A percentile compares a stretch with the other conserved stretches of the same genome.
Evolutionary conservation across 2,329 filamentous ascomycete species (phyloP).

Genomic region (Paramyrothecium sp.): DNA sequence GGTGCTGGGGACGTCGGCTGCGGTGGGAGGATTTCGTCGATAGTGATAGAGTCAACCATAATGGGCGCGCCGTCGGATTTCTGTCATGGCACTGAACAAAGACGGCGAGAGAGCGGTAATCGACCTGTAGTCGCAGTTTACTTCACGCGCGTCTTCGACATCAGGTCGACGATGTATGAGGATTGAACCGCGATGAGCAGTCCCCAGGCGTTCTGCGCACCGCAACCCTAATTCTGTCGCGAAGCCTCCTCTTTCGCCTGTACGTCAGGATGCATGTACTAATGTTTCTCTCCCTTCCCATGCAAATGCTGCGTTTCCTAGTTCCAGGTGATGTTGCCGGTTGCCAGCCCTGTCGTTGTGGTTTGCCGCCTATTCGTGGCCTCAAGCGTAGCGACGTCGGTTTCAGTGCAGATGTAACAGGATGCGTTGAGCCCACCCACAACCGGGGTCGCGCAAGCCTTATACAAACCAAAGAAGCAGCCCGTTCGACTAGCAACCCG

Average conservation of each 20-base stretch:
- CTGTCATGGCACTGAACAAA: constrained; percentile 13
- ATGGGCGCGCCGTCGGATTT: constrained; percentile 2
- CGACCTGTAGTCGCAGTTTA: constrained; percentile 18
- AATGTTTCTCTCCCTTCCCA: not conserved
- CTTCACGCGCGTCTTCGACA: not conserved
- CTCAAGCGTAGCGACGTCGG: too few species aligned
- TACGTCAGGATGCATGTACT: not conserved
- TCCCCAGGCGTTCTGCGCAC: constrained; percentile 5
- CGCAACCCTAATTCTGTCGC: not conserved
- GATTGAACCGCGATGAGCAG: constrained; percentile 9
- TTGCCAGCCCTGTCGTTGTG: too few species aligned
- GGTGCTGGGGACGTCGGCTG: constrained; percentile 29
- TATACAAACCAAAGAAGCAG: too few species aligned
- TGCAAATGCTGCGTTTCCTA: not conserved
- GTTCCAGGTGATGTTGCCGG: too few species aligned
- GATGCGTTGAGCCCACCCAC: too few species aligned
- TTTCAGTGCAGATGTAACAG: too few species aligned
- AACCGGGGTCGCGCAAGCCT: too few species aligned
- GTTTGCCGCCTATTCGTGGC: too few species aligned
- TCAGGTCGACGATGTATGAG: constrained; percentile 5
- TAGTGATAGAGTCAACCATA: constrained; percentile 24
- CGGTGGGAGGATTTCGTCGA: constrained; percentile 40
- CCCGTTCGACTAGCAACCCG: too few species aligned
- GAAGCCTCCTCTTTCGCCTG: not conserved
- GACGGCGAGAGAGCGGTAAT: constrained; percentile 13